Evolutionary conservation across 164 flowering plant genomes (phyloP).

Genomic region (Saururus chinensis): DNA sequence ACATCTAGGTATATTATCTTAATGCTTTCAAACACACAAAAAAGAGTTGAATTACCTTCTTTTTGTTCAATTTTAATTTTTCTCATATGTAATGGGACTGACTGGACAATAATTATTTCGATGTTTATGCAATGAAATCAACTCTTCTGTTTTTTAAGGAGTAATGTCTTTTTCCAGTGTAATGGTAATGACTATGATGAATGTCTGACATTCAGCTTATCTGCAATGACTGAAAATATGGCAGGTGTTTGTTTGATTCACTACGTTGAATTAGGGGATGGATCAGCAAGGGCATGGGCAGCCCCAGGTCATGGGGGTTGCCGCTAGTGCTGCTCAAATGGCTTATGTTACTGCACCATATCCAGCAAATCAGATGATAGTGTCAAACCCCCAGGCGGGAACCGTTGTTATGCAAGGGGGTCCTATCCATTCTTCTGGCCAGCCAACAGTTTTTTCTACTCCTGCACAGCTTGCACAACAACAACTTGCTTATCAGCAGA

Average conservation of each 20-base stretch:
- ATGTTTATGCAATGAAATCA: too few species aligned
- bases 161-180: too few species aligned
- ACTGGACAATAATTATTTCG: too few species aligned
- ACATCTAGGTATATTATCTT: too few species aligned
- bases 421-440: background rate
- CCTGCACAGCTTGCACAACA: conserved; percentile 46
- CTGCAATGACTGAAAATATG: too few species aligned
- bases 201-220: too few species aligned
- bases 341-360: conserved; percentile 32
- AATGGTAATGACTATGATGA: too few species aligned
- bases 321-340: conserved; percentile 30
- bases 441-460: conserved; percentile 1
- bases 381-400: conserved; percentile 6
- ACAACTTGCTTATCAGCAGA: conserved; percentile 61
- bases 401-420: background rate
- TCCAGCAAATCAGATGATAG: conserved; percentile 42
- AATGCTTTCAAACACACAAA: too few species aligned
- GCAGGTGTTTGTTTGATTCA: background rate
- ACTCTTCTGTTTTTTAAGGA: too few species aligned
- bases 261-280: conserved; percentile 15
- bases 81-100: too few species aligned
- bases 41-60: too few species aligned
- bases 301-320: conserved; percentile 28
- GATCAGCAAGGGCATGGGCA: conserved; percentile 53
- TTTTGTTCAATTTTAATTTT: too few species aligned